Evolutionary conservation across 2,329 filamentous ascomycete genomes (phyloP).

Genomic region (Scedosporium aurantiacum): DNA sequence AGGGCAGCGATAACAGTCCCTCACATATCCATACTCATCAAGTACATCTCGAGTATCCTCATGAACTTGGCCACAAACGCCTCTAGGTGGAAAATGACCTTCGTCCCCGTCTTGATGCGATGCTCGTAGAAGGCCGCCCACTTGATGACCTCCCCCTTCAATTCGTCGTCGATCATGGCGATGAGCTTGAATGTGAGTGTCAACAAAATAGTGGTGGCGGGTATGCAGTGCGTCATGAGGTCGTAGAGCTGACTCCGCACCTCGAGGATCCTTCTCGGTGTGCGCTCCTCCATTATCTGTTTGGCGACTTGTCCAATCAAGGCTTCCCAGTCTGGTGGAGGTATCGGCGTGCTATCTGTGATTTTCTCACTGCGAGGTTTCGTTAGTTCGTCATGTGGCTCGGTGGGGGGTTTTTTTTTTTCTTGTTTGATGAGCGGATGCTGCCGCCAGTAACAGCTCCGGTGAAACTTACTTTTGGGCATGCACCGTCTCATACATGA

Average conservation of each 20-base stretch:
- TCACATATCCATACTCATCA: conserved; percentile 74
- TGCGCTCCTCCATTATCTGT: conserved; percentile 87
- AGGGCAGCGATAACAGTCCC: neutral
- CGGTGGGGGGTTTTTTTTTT: no score
- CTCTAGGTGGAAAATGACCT: conserved; percentile 96
- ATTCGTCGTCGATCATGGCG: conserved; percentile 70
- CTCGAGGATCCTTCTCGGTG: conserved; percentile 76
- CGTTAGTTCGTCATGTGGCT: no score
- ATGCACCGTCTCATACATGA: conserved; percentile 97
- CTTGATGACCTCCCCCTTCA: conserved; percentile 86
- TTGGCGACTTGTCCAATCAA: conserved; percentile 81
- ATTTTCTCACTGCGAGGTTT: conserved; percentile 67
- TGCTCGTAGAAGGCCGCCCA: conserved; percentile 99
- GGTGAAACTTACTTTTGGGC: conserved; percentile 69
- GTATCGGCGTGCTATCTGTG: conserved; percentile 76
- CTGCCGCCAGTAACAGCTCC: neutral
- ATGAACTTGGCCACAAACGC: conserved; percentile 99
- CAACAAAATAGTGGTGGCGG: conserved; percentile 86
- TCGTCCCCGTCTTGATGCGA: conserved; percentile 78
- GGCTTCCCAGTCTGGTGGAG: conserved; percentile 93
- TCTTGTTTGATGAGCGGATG: no score
- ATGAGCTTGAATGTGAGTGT: conserved; percentile 91
- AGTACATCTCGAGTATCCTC: conserved; percentile 83
- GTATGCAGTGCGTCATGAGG: conserved; percentile 92
- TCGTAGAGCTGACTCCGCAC: conserved; percentile 95